A percentile compares a stretch with the other conserved stretches of the same genome.
phyloP scores from a whole-genome alignment of 116 monocot genomes.

The Posidonia oceanica region DNA sequence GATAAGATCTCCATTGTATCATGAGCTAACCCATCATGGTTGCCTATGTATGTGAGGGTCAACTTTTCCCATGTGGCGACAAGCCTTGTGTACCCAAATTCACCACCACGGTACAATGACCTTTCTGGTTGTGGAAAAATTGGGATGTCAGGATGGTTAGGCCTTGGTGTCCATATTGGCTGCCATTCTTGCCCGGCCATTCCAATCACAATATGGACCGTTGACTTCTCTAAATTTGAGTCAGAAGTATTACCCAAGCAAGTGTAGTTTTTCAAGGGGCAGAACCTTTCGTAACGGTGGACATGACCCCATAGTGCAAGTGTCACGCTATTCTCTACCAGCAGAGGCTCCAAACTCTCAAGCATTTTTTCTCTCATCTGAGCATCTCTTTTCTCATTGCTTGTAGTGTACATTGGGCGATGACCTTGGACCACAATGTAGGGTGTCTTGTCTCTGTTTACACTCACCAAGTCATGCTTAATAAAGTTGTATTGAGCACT shows the following conservation, averaged over 20 bases:
- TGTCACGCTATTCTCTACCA: conserved; percentile 78
- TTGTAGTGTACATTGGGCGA: conserved; percentile 93
- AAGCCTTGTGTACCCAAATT: conserved; percentile 88
- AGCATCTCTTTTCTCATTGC: conserved; percentile 65
- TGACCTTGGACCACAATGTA: conserved; percentile 91
- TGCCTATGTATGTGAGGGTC: conserved; percentile 71
- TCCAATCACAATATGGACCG: conserved; percentile 86
- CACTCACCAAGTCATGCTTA: conserved; percentile 59
- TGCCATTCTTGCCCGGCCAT: conserved; percentile 98
- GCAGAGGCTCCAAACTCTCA: conserved; percentile 60
- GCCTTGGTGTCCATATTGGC: conserved; percentile 70
- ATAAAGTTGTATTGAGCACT: conserved; percentile 87
- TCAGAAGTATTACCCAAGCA: conserved; percentile 32
- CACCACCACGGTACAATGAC: conserved; percentile 89
- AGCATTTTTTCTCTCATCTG: conserved; percentile 55
- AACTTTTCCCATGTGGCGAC: conserved; percentile 78
- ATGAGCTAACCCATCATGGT: conserved; percentile 84
- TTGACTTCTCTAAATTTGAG: conserved; percentile 22
- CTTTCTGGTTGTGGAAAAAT: conserved; percentile 71
- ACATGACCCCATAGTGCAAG: conserved; percentile 99
- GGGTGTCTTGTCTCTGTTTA: conserved; percentile 70
- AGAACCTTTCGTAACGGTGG: conserved; percentile 96
- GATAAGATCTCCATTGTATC: conserved; percentile 71
- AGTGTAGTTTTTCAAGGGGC: conserved; percentile 57
- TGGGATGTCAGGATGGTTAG: conserved; percentile 52